Base-by-base conservation (phyloP, 192 early-diverging fungal genomes). In the Coemansia interrupta region DNA sequence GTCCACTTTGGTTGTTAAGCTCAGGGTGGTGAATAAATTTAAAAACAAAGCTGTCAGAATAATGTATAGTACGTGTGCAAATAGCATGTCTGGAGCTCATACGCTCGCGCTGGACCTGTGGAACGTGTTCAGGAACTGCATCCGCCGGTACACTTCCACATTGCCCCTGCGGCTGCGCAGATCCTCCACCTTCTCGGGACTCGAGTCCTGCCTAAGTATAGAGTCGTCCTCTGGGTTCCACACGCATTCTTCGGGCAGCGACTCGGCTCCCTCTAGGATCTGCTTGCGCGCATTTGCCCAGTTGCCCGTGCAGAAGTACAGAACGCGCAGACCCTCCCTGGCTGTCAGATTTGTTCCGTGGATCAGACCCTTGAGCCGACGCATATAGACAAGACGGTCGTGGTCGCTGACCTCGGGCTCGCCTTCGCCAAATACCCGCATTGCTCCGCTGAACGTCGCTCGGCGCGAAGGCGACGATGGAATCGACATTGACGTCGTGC, bases 101-200 rank as follows among this genome's bases (percentile, higher is more conserved):
- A 36, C 32, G 32, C 32, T 36, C 36, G 40, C 46, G 44, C 51
- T 19, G 7, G 48, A 29, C 8, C 56, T 53, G 18, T 76, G 63
- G 65, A 68, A 78, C n/a, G 68, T 68, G 56, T 71, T 71, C 20
- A 78, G 58, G 59, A 78, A 78, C 64, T 78, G 74, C 43, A 78
- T 59, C 22, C 74, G 60, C 2, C 74, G 68, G 50, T 78, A 78
- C 28, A 78, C 74, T 65, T 78, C 74, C 32, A 71, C 64, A 38
- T 61, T 71, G 54, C 74, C 68, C 58, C 66, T 67, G 57, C 58
- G 56, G 58, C 58, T 36, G 4, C 74, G 68, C 60, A 78, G 58
- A n/a, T 63, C 58, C 23, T 67, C 61, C 68, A 78, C 63, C 26
- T 40, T 56, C 18, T 36, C 49, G 20, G 58, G n/a, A 54, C 32